Conservation (phyloP, 2,329 filamentous ascomycete genomes). For the Aspergillus costaricaensis region DNA sequence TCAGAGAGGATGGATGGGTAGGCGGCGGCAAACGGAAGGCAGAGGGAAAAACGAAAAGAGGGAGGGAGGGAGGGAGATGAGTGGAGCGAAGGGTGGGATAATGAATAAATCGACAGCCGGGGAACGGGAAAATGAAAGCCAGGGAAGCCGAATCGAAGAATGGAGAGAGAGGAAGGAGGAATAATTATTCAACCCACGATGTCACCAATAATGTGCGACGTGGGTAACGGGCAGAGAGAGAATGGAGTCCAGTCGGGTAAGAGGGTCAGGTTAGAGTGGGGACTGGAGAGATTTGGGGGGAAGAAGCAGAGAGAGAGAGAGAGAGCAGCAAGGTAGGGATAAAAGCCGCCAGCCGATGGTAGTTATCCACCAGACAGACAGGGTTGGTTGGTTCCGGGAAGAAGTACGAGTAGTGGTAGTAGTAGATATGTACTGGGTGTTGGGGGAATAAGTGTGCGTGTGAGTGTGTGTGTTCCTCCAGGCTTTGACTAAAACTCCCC, state of each 20-base stretch:
- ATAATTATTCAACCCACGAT: not conserved
- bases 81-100: not conserved
- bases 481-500: slow-evolving; percentile 16
- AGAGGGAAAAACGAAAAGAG: slow-evolving; percentile 6
- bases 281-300: slow-evolving; percentile 6
- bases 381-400: not conserved
- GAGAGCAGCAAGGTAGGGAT: not conserved
- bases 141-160: slow-evolving; percentile 7
- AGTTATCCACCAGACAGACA: not conserved
- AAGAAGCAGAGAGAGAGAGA: slow-evolving; percentile 2
- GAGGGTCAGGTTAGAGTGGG: not conserved
- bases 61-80: not conserved
- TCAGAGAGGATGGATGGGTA: not conserved
- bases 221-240: not conserved
- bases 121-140: slow-evolving; percentile 3
- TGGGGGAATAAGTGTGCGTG: slow-evolving; percentile 6
- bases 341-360: not conserved
- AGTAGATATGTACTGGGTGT: not conserved
- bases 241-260: slow-evolving; percentile 6
- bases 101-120: slow-evolving; percentile 4
- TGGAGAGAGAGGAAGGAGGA: slow-evolving; percentile 4
- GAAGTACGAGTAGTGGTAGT: not conserved
- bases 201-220: slow-evolving; percentile 5
- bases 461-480: not conserved
- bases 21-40: slow-evolving; percentile 7